Conservation (phyloP, 2,329 filamentous ascomycete genomes). For the Fusarium burgessii region DNA sequence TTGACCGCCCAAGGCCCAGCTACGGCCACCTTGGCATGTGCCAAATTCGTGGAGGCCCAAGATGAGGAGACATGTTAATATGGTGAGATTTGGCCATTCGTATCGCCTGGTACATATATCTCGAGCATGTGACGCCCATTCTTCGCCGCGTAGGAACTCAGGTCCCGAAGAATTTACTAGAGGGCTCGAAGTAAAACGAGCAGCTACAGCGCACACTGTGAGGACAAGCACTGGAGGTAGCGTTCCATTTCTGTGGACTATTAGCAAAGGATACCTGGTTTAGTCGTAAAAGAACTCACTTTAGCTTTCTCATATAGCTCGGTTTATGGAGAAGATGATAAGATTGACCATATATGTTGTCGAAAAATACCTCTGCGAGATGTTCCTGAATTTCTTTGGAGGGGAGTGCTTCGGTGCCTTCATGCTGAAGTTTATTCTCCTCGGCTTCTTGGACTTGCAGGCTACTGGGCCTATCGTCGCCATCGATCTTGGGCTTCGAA, state of each 20-base stretch:
- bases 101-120: slow-evolving; percentile 89
- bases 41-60: slow-evolving; percentile 95
- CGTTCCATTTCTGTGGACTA: slow-evolving; percentile 58
- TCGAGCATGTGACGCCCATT: slow-evolving; percentile 89
- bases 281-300: slow-evolving; percentile 59
- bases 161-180: slow-evolving; percentile 80
- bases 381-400: slow-evolving; percentile 91
- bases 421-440: slow-evolving; percentile 80
- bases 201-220: slow-evolving; percentile 96
- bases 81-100: slow-evolving; percentile 96
- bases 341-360: slow-evolving; percentile 93
- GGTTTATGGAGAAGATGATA: slow-evolving; percentile 97
- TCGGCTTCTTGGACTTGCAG: slow-evolving; percentile 73
- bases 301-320: slow-evolving; percentile 91
- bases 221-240: slow-evolving; percentile 91
- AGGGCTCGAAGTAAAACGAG: slow-evolving; percentile 91
- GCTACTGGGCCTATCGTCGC: slow-evolving; percentile 60
- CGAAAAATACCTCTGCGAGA: slow-evolving; percentile 93
- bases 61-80: slow-evolving; percentile 88
- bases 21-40: slow-evolving; percentile 94
- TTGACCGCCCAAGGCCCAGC: slow-evolving; percentile 95
- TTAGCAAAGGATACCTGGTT: slow-evolving; percentile 8
- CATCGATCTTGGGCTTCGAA: slow-evolving; percentile 62
- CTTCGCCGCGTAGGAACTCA: slow-evolving; percentile 84
- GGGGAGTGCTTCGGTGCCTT: slow-evolving; percentile 86